Evolutionary conservation across 2,329 filamentous ascomycete genomes (phyloP), one percentile per base, ranked within the genome.

Genomic region (Camptophora hylomeconis): DNA sequence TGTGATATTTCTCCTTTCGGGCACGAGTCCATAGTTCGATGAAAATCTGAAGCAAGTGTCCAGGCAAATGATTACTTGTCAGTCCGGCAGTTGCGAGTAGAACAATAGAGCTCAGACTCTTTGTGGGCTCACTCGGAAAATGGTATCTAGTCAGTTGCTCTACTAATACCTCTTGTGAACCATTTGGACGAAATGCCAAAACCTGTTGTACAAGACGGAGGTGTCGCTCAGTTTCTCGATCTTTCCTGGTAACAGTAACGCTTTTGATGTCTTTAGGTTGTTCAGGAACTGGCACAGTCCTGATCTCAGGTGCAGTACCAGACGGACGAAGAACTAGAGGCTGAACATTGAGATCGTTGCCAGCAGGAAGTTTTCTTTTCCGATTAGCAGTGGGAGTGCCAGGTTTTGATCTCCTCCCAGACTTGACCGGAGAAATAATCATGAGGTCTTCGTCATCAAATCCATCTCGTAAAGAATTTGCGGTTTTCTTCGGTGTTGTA

Each of bases 361-460:
- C 9, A 9, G 54, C 41, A 30, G 55, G 52, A 25, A 72, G 54
- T 46, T 75, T 75, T 31, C 72, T 57, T 48, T 75, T 76, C 6
- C 58, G 59, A n/a, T 60, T 58, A 35, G 60, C 61, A 26, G 61
- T 66, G 2, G 72, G 69, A 1, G 70, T 75, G 7, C 51, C 50
- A 23, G 63, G 56, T 45, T 65, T 70, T 5, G 58, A 55, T 11
- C 17, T 21, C 19, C 31, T 24, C 5, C 49, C 49, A 6, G 59
- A 56, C 40, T 64, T 72, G 29, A 61, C 69, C 3, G 69, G 69
- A 3, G 69, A 73, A 1, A 60, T 48, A 37, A 65, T 56, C 32
- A 64, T 50, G 6, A 75, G 60, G 44, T 76, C 69, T 31, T 67
- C 63, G 38, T 76, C 69, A 32, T 75, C 68, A 44, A 77, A 77